These are phyloP conservation scores for Dryas integrifolia DNA, from an alignment of 331 rosid species.

Conservation along the genomic window DNA sequence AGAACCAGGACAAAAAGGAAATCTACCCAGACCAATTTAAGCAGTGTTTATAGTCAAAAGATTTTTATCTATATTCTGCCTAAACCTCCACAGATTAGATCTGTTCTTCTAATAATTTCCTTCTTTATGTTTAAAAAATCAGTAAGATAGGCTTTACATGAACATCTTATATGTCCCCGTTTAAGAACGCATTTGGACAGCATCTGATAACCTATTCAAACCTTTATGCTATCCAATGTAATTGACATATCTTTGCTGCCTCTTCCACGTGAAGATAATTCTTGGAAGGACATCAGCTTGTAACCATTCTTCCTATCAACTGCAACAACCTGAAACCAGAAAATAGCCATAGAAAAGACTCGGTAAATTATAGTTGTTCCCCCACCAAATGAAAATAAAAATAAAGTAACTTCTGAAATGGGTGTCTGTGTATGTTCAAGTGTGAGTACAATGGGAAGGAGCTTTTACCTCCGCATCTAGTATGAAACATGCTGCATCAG, in stretches of 20 bases:
- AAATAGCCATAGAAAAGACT: slow-evolving; percentile 16
- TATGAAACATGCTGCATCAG: slow-evolving; percentile 63
- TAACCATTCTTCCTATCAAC: slow-evolving; percentile 69
- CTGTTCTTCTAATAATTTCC: background rate
- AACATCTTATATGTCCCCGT: slow-evolving; percentile 3
- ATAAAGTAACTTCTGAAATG: background rate
- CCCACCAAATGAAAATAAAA: background rate
- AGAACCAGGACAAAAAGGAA: no score
- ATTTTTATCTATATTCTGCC: background rate
- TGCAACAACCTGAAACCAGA: slow-evolving; percentile 74
- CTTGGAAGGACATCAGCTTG: slow-evolving; percentile 82
- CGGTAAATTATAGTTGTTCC: background rate
- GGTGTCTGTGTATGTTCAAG: background rate
- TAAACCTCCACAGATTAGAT: background rate
- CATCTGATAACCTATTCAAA: slow-evolving; percentile 15
- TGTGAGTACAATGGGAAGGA: background rate
- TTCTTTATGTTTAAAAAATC: background rate
- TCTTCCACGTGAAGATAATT: slow-evolving; percentile 81
- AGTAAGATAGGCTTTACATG: slow-evolving; percentile 16
- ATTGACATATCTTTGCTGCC: slow-evolving; percentile 64
- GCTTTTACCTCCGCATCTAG: slow-evolving; percentile 73
- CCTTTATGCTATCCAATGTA: slow-evolving; percentile 72
- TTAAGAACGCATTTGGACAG: background rate
- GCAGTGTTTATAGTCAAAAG: background rate
- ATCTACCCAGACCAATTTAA: background rate